Percentiles rank a stretch among this genome's conserved stretches.
phyloP scores from a whole-genome alignment of 352 stramenopile genomes.

The Saprolegnia diclina region DNA sequence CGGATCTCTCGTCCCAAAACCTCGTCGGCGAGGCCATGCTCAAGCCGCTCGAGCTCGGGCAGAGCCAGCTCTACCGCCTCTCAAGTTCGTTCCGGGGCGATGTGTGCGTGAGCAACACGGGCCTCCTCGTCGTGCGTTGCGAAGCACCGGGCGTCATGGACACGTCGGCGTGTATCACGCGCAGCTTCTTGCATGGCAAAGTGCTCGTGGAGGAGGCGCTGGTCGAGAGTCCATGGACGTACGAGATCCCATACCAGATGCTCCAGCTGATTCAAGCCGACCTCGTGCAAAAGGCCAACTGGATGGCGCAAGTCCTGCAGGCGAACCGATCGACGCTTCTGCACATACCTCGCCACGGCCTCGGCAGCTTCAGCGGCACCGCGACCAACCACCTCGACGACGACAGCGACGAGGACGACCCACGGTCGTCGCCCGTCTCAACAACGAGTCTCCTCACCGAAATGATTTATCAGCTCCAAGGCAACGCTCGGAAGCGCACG shows the following conservation, averaged over 20 bases:
- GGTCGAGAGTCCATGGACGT: constrained; percentile 85
- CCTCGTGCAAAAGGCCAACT: constrained; percentile 33
- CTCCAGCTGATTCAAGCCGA: constrained; percentile 72
- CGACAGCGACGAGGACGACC: constrained; percentile 16
- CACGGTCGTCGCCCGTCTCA: constrained; percentile 33
- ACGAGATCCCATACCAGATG: constrained; percentile 80
- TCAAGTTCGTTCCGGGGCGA: not conserved
- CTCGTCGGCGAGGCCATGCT: constrained; percentile 49
- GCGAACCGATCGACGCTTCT: not conserved
- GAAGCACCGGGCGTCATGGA: constrained; percentile 45
- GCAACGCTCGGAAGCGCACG: constrained; percentile 69
- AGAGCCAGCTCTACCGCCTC: not conserved
- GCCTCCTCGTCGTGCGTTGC: constrained; percentile 72
- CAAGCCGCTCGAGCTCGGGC: not conserved
- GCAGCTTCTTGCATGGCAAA: constrained; percentile 74
- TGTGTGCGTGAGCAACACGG: constrained; percentile 26
- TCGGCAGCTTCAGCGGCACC: too few species aligned
- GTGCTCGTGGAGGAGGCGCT: constrained; percentile 80
- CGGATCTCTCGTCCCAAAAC: constrained; percentile 67
- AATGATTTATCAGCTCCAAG: constrained; percentile 84
- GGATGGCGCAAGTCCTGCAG: not conserved
- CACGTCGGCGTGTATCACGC: constrained; percentile 54
- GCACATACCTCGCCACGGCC: not conserved
- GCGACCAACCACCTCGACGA: constrained; percentile 46
- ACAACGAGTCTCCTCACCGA: constrained; percentile 57